Evolutionary conservation across 495 filamentous ascomycete genomes (phyloP).

Genomic region (Neurospora hispaniola): DNA sequence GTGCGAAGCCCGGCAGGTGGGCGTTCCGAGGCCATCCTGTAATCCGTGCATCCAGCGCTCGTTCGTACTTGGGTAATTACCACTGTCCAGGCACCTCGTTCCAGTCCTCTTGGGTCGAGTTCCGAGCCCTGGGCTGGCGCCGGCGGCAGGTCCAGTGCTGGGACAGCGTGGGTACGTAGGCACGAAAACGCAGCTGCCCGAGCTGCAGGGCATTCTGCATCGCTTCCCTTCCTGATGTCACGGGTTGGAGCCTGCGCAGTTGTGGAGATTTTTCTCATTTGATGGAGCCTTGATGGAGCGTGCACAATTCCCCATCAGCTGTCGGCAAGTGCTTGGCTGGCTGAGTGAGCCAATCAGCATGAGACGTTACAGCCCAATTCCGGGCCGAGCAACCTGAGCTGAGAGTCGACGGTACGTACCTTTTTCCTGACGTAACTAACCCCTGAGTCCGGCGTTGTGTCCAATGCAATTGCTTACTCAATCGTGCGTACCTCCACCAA

Average conservation of each 20-base stretch:
- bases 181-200: not conserved
- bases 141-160: not conserved
- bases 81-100: not conserved
- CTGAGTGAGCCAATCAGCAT: not conserved
- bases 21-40: not conserved
- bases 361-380: not conserved
- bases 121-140: not conserved
- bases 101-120: not conserved
- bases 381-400: not conserved
- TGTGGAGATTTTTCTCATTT: conserved; percentile 9
- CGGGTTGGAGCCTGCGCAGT: conserved; percentile 15
- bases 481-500: not conserved
- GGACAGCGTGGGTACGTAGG: not conserved
- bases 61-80: not conserved
- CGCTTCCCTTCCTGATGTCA: conserved; percentile 18
- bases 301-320: not conserved
- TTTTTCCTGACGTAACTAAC: not conserved
- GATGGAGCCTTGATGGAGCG: not conserved
- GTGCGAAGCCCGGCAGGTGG: not conserved
- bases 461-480: no score
- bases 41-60: not conserved
- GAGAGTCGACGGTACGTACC: not conserved
- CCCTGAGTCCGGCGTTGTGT: not conserved
- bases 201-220: conserved; percentile 1
- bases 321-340: conserved; percentile 15